Base-by-base conservation (phyloP, 2,329 filamentous ascomycete species). In the Beauveria varroae region DNA sequence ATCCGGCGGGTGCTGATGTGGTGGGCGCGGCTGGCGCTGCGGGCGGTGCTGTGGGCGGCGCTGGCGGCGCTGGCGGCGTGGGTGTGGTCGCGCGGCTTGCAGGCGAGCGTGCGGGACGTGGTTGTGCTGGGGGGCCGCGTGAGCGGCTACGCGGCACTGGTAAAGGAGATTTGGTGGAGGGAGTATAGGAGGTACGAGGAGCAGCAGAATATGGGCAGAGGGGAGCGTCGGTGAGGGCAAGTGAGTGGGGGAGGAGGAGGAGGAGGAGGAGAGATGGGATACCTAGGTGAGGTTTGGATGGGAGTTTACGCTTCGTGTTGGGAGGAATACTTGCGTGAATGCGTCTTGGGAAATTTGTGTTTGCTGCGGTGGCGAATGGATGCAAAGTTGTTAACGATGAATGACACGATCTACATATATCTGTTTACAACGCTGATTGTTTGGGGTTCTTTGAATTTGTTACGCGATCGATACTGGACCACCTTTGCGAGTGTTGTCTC, bases 1-100 rank as follows among this genome's bases (percentile, higher is more conserved):
- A 77, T 91, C 20, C 85, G 86, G 64, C 83, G 90, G 63, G 76
- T 91, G 22, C 79, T 96, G 62, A 77, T 91, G 69, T 96, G 87
- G 77, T 91, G 91, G 85, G 83, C 91, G 57, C 78, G 82, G n/a
- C 70, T 96, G 60, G 79, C 80, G 12, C 72, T 90, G 64, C 76
- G 82, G 26, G 66, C 91, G 47, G 72, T 83, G 1, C 85, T 91
- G 65, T 95, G 86, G 85, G 81, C 81, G 1, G 71, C 76, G 2
- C 66, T 93, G 2, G 75, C 80, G 5, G 78, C 79, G 0, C 47
- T 86, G 0, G 78, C 79, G 0, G 76, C 86, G 20, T 79, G 81
- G 63, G 78, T 88, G 3, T 88, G 81, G 72, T 85, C 86, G 69
- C 78, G 90, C 2, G 87, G 91, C 0, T 71, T 87, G 18, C 83